Base-by-base conservation (phyloP, 2,329 filamentous ascomycete genomes). In the Cladosporium velox region DNA sequence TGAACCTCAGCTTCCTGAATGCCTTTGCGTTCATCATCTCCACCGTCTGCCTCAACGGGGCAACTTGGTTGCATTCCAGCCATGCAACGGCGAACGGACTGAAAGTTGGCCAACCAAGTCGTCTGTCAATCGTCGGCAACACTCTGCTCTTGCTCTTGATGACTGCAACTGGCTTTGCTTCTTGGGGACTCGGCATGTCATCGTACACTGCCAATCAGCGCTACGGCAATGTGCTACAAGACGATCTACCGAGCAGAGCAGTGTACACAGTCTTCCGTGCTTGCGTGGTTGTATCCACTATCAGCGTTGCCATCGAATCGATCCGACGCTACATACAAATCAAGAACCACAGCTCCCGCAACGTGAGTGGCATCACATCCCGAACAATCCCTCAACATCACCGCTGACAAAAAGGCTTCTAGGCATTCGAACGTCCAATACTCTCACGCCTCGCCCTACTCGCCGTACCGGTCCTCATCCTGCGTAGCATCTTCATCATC, bases 401-500 rank as follows among this genome's bases (percentile, higher is more conserved):
- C 28, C 51, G 12, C 60, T 64, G 24, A 64, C 58, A 41, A 3
- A 3, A 8, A 12, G 0, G 24, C 11, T 21, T 24, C n/a, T 21
- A 66, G 65, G 49, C 52, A 11, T 52, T 54, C 55, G 65, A 64
- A 28, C 65, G 65, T 30, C 54, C 59, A 11, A 55, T 57, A 38
- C 52, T 66, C 18, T 15, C 47, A 3, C 65, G 65, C 28, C 54
- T 66, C 10, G 60, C 60, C 15, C 18, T 64, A 1, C 47, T 64
- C 41, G 55, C 54, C n/a, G 60, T 66, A 12, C 65, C 65, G 14
- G 15, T 64, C 4, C 58, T 64, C 41, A 47, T 55, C 51, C 12
- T 59, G 12, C 60, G 65, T 26, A 64, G 55, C 65, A n/a, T 47
- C 21, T 66, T 66, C 65, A 66, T 66, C 60, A 21, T 66, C 32